Base-by-base conservation (phyloP, 1,284 basidiomycete genomes). In the Puccinia triticina region DNA sequence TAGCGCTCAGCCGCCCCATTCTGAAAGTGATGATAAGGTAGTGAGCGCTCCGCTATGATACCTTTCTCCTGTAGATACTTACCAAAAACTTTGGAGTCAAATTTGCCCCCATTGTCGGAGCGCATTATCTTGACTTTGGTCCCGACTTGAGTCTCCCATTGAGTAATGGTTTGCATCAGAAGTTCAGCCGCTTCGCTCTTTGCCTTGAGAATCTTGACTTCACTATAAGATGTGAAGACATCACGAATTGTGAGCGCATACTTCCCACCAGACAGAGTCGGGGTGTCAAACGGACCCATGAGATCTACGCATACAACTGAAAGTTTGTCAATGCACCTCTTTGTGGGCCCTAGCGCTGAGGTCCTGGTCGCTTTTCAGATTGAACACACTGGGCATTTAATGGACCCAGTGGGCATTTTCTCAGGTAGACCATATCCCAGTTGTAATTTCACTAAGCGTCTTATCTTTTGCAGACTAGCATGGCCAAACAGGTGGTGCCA, bases 1-100 rank as follows among this genome's bases (percentile, higher is more conserved):
- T 43, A 57, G 1, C 66, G 66, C 34, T 84, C 79, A n/a, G 59
- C 26, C 14, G 82, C 3, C 11, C 83, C 79, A 29, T 83, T 84
- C 43, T 84, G 83, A 21, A 74, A n/a, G 61, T 77, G 82, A 21
- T 46, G 57, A 40, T 77, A 83, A 1, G 82, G 53, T 0, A 74
- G 48, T 0, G 74, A 34, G 0, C n/a, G 5, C 26, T 80, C 64
- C 26, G 55, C 59, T 0, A n/a, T 8, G 26, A 84, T 75, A 7
- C 83, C 83, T n/a, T 55, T 55, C 3, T 2, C 18, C 21, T 29
- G 26, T 23, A 57, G 74, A 21, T 29, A 69, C 12, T 26, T 18
- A 18, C 10, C 26, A 10, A 72, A 29, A 2, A n/a, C 26, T 0
- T 37, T 59, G 29, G 57, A 61, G 0, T 48, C 26, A 46, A 77